These are phyloP conservation scores for Boletus reticuloceps DNA, from an alignment of 768 basidiomycete genomes.

Conservation along the genomic window DNA sequence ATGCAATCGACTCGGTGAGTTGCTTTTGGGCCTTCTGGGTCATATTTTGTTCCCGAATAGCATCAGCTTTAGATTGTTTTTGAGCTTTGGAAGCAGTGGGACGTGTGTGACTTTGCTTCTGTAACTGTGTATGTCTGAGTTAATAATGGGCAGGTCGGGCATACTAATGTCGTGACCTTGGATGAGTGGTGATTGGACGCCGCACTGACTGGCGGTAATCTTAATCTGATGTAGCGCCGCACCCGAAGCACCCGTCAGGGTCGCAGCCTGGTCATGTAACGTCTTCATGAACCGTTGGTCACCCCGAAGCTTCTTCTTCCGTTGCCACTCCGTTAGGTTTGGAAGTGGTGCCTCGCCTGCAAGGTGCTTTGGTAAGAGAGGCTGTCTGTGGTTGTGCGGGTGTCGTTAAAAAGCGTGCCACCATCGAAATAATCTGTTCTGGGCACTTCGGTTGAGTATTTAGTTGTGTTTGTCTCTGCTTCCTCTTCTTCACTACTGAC, in stretches of 20 bases:
- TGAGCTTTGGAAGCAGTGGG: conserved; percentile 25
- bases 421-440: conserved; percentile 35
- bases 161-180: conserved; percentile 10
- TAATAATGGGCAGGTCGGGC: background rate
- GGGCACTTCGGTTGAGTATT: background rate
- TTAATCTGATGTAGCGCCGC: conserved; percentile 47
- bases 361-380: conserved; percentile 52
- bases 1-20: conserved; percentile 39
- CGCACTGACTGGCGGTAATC: conserved; percentile 44
- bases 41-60: conserved; percentile 43
- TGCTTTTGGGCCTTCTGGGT: conserved; percentile 44
- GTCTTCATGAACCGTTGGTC: conserved; percentile 60
- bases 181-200: conserved; percentile 1
- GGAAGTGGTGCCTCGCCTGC: conserved; percentile 42
- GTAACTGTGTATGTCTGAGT: conserved; percentile 3
- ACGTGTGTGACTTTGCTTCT: conserved; percentile 16
- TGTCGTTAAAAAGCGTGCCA: conserved; percentile 45
- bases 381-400: conserved; percentile 44
- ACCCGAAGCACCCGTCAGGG: conserved; percentile 63
- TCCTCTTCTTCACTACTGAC: conserved; percentile 16
- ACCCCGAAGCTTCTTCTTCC: conserved; percentile 34
- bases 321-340: conserved; percentile 34
- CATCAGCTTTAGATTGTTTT: conserved; percentile 36
- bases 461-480: background rate
- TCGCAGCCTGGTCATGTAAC: conserved; percentile 58